Evolutionary conservation across 202 grass and related monocot genomes (phyloP).

Genomic region (Setaria viridis): DNA sequence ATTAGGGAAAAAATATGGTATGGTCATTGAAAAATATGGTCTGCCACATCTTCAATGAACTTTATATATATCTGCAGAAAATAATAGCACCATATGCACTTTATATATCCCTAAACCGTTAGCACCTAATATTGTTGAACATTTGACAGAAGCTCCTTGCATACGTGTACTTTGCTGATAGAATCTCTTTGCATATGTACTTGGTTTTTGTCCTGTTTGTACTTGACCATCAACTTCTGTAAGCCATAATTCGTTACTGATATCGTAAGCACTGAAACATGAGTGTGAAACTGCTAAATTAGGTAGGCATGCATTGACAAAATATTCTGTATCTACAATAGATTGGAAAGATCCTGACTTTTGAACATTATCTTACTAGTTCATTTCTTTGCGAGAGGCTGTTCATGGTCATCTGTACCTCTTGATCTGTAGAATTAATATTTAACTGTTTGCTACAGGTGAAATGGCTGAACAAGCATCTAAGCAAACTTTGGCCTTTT

Average conservation of each 20-base stretch:
- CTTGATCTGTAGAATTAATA: constrained; percentile 16
- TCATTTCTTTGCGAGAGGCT: constrained; percentile 1
- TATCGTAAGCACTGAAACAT: too few species aligned
- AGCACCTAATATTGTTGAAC: not conserved
- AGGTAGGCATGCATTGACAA: not conserved
- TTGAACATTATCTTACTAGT: constrained; percentile 1
- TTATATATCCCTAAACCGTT: not conserved
- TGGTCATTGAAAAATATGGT: not conserved
- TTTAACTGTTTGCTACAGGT: constrained; percentile 61
- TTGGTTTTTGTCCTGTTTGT: not conserved
- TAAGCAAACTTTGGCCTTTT: constrained; percentile 94
- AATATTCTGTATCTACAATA: constrained; percentile 22
- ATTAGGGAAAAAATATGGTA: not conserved
- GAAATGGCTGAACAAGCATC: constrained; percentile 97
- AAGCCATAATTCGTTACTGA: too few species aligned
- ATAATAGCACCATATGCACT: not conserved
- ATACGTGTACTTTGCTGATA: not conserved
- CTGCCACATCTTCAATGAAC: not conserved
- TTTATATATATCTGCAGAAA: not conserved
- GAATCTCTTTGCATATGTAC: not conserved
- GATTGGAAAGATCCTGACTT: not conserved
- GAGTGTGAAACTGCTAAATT: not conserved
- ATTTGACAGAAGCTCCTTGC: not conserved
- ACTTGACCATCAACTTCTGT: not conserved
- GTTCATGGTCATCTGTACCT: constrained; percentile 23